Evolutionary conservation across 352 stramenopile genomes (phyloP).

Genomic region (Achlya hypogyna): DNA sequence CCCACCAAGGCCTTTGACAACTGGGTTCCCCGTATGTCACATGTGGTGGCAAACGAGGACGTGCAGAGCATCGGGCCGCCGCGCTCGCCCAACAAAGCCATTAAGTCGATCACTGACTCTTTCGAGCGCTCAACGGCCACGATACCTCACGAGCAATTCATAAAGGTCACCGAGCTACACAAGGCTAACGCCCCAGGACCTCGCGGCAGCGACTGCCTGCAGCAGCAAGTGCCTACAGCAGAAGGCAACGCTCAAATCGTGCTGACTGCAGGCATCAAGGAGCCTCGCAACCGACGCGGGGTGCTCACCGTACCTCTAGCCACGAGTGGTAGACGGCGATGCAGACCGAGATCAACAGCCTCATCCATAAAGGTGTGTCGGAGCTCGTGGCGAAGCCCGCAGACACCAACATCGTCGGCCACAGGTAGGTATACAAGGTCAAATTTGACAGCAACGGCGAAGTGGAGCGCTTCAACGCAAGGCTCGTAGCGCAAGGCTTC

Average conservation of each 20-base stretch:
- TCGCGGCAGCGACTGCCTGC: no score
- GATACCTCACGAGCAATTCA: neutral
- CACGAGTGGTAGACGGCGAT: constrained; percentile 15
- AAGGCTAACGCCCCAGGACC: no score
- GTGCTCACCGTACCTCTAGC: neutral
- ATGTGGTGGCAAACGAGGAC: neutral
- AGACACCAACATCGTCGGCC: neutral
- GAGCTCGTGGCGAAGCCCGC: neutral
- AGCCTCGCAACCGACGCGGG: neutral
- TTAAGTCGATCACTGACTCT: no score
- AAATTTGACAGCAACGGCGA: constrained; percentile 25
- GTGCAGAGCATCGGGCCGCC: neutral
- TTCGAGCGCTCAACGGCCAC: neutral
- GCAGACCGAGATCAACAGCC: constrained; percentile 6
- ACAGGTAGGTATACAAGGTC: constrained; percentile 33
- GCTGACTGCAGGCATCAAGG: neutral
- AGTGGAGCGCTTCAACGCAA: constrained; percentile 31
- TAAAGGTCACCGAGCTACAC: neutral
- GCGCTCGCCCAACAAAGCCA: no score
- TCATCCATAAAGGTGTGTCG: neutral
- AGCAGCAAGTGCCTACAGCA: no score
- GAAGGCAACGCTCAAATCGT: neutral
- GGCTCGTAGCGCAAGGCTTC: constrained; percentile 27
- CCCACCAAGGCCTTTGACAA: neutral
- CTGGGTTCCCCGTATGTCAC: neutral